Percentiles rank a stretch among this genome's conserved stretches.
These are phyloP conservation scores for Cinnamomum chago DNA, from an alignment of 164 flowering plant species.

Conservation along the genomic window DNA sequence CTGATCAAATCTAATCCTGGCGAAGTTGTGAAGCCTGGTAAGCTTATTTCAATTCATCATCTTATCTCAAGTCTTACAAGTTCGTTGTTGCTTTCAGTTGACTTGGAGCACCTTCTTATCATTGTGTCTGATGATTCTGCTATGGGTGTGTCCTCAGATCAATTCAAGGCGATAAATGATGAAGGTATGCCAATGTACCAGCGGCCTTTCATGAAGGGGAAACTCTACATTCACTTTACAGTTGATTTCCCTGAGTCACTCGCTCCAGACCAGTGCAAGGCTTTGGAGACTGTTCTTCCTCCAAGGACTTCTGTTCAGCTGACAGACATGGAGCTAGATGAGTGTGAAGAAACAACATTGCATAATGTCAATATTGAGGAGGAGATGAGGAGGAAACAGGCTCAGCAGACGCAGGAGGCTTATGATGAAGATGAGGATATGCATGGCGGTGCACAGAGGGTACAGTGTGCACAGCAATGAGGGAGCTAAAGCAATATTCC, in stretches of 20 bases:
- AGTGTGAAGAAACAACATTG: slow-evolving; percentile 83
- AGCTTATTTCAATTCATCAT: slow-evolving; percentile 13
- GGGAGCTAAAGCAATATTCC: not conserved
- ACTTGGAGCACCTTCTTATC: not conserved
- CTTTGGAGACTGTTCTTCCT: slow-evolving; percentile 51
- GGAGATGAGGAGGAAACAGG: slow-evolving; percentile 78
- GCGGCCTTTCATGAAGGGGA: slow-evolving; percentile 88
- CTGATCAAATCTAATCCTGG: slow-evolving; percentile 78
- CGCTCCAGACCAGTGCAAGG: slow-evolving; percentile 49
- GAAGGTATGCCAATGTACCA: slow-evolving; percentile 90
- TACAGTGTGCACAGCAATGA: slow-evolving; percentile 84
- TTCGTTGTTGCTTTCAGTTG: not conserved
- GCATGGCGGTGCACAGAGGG: slow-evolving; percentile 62
- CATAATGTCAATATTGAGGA: slow-evolving; percentile 88
- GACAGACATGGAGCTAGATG: slow-evolving; percentile 74
- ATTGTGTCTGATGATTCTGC: no score
- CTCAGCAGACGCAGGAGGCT: slow-evolving; percentile 55
- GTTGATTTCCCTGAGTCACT: slow-evolving; percentile 75
- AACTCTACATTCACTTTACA: slow-evolving; percentile 68
- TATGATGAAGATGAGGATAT: slow-evolving; percentile 71
- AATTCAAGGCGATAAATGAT: slow-evolving; percentile 80
- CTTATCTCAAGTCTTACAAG: not conserved
- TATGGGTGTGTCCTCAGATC: slow-evolving; percentile 28
- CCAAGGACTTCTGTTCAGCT: slow-evolving; percentile 35
- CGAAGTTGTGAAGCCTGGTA: slow-evolving; percentile 86